phyloP scores from a whole-genome alignment of 495 filamentous ascomycete species.

The Neurospora sp. region DNA sequence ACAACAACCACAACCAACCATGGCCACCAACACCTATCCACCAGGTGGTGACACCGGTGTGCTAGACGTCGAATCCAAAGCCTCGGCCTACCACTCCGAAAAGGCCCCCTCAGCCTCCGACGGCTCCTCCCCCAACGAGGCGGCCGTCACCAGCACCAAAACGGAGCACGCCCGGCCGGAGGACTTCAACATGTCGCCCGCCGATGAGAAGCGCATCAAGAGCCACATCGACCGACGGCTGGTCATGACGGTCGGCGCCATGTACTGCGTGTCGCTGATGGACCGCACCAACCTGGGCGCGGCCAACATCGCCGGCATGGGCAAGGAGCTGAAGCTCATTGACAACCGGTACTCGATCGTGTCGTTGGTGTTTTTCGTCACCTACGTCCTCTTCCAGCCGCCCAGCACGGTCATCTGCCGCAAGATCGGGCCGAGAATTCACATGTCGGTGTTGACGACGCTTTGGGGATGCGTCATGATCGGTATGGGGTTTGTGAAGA shows the following conservation, averaged over 20 bases:
- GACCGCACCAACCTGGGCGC: conserved; percentile 58
- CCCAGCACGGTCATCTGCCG: conserved; percentile 47
- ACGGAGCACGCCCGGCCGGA: conserved; percentile 4
- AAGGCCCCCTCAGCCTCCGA: background rate
- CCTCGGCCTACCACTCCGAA: background rate
- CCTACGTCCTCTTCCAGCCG: conserved; percentile 56
- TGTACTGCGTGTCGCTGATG: conserved; percentile 59
- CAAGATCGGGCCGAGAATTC: conserved; percentile 50
- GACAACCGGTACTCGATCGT: conserved; percentile 43
- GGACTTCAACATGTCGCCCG: conserved; percentile 24
- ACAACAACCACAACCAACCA: background rate
- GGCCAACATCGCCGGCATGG: conserved; percentile 55
- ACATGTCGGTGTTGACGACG: conserved; percentile 43
- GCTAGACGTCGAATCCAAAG: background rate
- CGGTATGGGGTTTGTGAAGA: conserved; percentile 49
- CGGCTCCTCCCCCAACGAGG: background rate
- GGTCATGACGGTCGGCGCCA: conserved; percentile 51
- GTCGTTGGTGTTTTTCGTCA: conserved; percentile 56
- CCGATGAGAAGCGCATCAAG: conserved; percentile 40
- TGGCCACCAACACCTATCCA: background rate
- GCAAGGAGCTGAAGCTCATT: conserved; percentile 39
- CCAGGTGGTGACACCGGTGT: background rate
- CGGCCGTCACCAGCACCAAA: background rate
- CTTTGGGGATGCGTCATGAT: conserved; percentile 46
- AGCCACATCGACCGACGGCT: conserved; percentile 52